Base-by-base conservation (phyloP, 225 moss, liverwort and hornwort genomes). In the Pseudoscleropodium purum region DNA sequence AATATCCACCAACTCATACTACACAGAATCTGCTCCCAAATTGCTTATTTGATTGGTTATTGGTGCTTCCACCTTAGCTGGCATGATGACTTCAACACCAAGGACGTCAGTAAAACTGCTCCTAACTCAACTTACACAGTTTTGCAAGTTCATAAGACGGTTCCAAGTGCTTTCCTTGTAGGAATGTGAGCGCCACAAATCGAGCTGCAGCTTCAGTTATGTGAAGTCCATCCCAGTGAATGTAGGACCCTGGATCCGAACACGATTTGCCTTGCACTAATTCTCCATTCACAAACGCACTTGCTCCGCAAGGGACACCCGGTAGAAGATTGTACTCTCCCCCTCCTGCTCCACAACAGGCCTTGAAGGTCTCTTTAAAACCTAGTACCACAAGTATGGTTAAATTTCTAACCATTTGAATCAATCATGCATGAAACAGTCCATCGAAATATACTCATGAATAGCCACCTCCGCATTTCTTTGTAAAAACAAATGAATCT, bases 211-310 rank as follows among this genome's bases (percentile, higher is more conserved):
- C 95, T 23, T 98, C 95, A 5, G 96, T 96, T 29, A 89, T 92
- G 91, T 97, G 98, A 17, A 96, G 0, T 11, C 92, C 92, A 75
- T 98, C 97, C 97, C 97, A 98, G 52, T 91, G 20, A 41, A 93
- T 51, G 87, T 94, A 79, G 26, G 87, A 85, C 18, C 61, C 79
- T 63, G 94, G 92, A 74, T 95, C 83, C 4, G 86, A 82, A 85
- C 98, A 98, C 4, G 88, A 88, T 41, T 85, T 79, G 24, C 74
- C 93, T 72, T 83, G 70, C 43, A 93, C 0, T 7, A 87, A 13
- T 68, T 81, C 36, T 31, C 95, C 94, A 41, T 94, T 54, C 45
- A 92, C 92, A 45, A 69, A 10, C 61, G 73, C 88, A 63, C 90
- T 95, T 17, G 5, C 3, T 41, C 91, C 95, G 79, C 96, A 96